phyloP scores from a whole-genome alignment of 2,329 filamentous ascomycete genomes.

The Tolypocladium sp. region DNA sequence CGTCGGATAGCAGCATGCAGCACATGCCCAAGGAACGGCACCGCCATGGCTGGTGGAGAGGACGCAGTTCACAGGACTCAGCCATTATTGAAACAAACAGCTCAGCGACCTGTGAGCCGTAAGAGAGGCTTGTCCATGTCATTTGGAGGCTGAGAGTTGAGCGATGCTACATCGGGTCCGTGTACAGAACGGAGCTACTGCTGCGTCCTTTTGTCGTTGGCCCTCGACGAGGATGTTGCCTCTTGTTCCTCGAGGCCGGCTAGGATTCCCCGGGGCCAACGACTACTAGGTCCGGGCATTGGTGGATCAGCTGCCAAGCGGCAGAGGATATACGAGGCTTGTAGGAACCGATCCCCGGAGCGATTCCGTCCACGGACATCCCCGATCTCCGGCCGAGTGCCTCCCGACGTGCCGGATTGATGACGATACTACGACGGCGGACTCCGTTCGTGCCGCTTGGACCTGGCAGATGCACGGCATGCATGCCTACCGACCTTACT shows the following conservation, averaged over 20 bases:
- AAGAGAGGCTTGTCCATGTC: background rate
- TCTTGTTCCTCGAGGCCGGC: background rate
- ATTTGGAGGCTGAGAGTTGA: background rate
- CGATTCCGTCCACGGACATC: background rate
- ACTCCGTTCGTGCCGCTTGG: background rate
- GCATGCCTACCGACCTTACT: background rate
- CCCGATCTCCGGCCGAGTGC: background rate
- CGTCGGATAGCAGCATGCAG: background rate
- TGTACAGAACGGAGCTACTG: background rate
- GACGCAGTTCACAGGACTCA: background rate
- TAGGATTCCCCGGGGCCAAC: background rate
- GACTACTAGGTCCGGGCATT: background rate
- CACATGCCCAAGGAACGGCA: background rate
- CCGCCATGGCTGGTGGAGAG: too few species aligned
- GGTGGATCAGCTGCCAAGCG: background rate
- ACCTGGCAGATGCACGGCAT: background rate
- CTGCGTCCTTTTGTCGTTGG: background rate
- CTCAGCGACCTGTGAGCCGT: background rate
- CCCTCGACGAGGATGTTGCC: background rate
- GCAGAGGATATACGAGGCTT: background rate
- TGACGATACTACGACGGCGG: background rate
- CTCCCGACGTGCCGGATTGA: background rate
- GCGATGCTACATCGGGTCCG: background rate
- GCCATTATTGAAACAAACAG: background rate
- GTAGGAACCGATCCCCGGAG: background rate